Evolutionary conservation across 2,329 filamentous ascomycete species (phyloP).

Genomic region (Metarhizium humberi): DNA sequence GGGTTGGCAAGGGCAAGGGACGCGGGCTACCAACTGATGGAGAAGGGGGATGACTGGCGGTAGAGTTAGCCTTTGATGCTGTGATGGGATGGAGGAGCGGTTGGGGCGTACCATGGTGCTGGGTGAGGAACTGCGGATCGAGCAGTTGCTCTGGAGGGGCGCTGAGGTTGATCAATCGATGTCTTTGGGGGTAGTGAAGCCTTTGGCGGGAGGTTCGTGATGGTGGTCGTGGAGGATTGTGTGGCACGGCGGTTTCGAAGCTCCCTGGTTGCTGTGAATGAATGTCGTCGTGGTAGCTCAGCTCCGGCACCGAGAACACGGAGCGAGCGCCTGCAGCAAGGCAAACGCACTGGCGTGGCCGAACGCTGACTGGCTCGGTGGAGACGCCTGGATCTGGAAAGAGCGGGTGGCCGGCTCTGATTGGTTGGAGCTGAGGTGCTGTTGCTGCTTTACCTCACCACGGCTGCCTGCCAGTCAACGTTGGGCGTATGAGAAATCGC

Average conservation of each 20-base stretch:
- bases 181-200: not conserved
- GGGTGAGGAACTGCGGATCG: not conserved
- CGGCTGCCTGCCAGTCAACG: not conserved
- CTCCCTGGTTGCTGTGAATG: not conserved
- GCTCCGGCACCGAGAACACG: not conserved
- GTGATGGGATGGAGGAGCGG: not conserved
- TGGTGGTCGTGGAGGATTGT: not conserved
- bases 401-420: constrained; percentile 1
- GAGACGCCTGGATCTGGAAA: not conserved
- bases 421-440: constrained; percentile 8
- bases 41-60: constrained; percentile 75
- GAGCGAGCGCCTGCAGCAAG: constrained; percentile 5
- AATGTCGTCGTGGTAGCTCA: constrained; percentile 3
- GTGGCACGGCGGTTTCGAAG: constrained; percentile 2
- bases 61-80: constrained; percentile 16
- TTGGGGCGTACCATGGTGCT: constrained; percentile 2
- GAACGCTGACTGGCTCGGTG: not conserved
- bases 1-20: not conserved
- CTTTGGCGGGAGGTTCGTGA: not conserved
- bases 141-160: not conserved
- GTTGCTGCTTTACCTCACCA: constrained; percentile 1
- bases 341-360: constrained; percentile 19
- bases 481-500: not conserved
- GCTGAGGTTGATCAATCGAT: not conserved
- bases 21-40: constrained; percentile 64